Conservation (phyloP, 768 basidiomycete genomes). For the Tricholoma sp. region DNA sequence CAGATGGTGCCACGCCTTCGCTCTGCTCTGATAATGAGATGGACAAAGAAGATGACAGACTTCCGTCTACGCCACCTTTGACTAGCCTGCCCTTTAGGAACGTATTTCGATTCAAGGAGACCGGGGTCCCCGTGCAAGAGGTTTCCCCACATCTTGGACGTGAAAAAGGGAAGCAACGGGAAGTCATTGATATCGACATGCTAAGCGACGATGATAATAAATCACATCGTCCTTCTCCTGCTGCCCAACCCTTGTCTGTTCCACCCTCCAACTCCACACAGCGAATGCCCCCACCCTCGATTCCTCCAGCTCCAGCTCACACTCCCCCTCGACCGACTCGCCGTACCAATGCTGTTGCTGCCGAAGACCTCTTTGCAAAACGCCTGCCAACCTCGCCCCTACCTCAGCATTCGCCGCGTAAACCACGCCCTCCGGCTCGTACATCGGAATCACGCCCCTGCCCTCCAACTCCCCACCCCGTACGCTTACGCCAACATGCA, state of each 20-base stretch:
- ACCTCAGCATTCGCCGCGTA: conserved; percentile 49
- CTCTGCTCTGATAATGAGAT: conserved; percentile 66
- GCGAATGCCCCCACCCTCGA: conserved; percentile 15
- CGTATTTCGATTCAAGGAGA: conserved; percentile 13
- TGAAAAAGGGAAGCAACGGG: conserved; percentile 2
- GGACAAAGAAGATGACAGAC: conserved; percentile 45
- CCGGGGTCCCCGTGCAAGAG: conserved; percentile 12
- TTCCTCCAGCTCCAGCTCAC: background rate
- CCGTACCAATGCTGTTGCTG: conserved; percentile 10
- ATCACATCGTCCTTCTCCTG: background rate
- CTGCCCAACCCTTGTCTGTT: background rate
- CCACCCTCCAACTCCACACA: background rate
- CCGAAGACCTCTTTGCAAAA: conserved; percentile 44
- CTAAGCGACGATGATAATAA: conserved; percentile 4
- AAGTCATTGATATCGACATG: conserved; percentile 35
- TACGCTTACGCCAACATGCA: conserved; percentile 1
- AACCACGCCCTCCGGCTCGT: conserved; percentile 56
- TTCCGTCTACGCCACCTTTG: conserved; percentile 44
- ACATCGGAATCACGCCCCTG: conserved; percentile 12
- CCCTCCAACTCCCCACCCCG: conserved; percentile 5
- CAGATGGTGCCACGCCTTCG: conserved; percentile 56
- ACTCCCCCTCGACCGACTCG: conserved; percentile 1
- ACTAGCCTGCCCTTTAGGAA: conserved; percentile 14
- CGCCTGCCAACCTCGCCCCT: conserved; percentile 65
- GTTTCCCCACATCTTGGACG: background rate